Percentiles rank a stretch among this genome's conserved stretches.
phyloP scores from a whole-genome alignment of 2,329 filamentous ascomycete species.

The Stagonosporopsis cucurbitacearum region DNA sequence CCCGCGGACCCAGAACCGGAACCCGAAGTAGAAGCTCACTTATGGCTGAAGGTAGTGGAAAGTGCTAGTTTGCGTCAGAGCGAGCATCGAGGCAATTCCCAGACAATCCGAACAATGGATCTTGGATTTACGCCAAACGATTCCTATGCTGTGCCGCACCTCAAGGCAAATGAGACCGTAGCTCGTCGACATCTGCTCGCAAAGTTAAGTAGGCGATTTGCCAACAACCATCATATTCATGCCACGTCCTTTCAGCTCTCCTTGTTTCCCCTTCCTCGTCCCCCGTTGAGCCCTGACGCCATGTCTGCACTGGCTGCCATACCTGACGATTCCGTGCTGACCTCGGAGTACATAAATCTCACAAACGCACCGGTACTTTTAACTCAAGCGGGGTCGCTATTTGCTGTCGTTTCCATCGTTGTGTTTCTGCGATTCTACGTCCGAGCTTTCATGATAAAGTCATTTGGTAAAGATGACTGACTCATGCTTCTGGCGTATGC shows the following conservation, averaged over 20 bases:
- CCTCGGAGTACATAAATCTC: slow-evolving; percentile 45
- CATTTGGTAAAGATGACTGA: slow-evolving; percentile 59
- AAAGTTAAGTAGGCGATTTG: slow-evolving; percentile 7
- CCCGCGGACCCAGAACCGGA: background rate
- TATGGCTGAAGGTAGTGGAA: background rate
- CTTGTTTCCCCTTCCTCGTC: background rate
- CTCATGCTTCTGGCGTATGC: slow-evolving; percentile 50
- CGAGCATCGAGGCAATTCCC: background rate
- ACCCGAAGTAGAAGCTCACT: background rate
- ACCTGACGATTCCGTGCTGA: slow-evolving; percentile 11
- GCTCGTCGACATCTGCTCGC: background rate
- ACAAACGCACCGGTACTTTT: slow-evolving; percentile 51
- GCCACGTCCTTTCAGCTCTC: slow-evolving; percentile 1
- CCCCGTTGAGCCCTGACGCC: background rate
- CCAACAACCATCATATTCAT: background rate
- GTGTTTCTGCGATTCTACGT: slow-evolving; percentile 56
- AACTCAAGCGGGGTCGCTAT: slow-evolving; percentile 50
- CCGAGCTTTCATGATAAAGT: slow-evolving; percentile 55
- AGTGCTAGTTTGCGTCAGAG: slow-evolving; percentile 7
- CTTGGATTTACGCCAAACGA: background rate
- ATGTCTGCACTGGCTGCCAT: slow-evolving; percentile 4
- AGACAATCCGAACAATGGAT: slow-evolving; percentile 1
- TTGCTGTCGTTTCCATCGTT: slow-evolving; percentile 47
- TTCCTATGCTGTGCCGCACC: slow-evolving; percentile 8
- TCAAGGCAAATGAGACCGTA: background rate